Evolutionary conservation across 345 rosid genomes (phyloP).

Genomic region (Euphorbia tirucalli): DNA sequence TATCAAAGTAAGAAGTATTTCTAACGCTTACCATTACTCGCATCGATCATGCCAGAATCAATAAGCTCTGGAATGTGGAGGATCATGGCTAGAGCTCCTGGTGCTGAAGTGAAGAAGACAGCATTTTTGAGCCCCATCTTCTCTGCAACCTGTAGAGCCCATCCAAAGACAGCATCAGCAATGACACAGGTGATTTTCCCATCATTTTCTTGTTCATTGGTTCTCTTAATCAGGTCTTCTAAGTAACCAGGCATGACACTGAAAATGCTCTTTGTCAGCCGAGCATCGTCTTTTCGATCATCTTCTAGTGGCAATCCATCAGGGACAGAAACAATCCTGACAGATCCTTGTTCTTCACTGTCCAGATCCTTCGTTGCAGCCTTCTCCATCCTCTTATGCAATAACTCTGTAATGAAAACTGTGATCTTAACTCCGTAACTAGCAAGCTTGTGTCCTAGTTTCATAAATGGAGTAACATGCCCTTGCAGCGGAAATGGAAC

Average conservation of each 20-base stretch:
- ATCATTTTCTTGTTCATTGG: conserved; percentile 12
- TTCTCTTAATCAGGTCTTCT: conserved; percentile 19
- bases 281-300: conserved; percentile 17
- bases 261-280: background rate
- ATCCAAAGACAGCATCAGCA: conserved; percentile 18
- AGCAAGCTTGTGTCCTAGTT: conserved; percentile 18
- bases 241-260: conserved; percentile 26
- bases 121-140: conserved; percentile 20
- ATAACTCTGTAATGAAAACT: conserved; percentile 18
- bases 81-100: conserved; percentile 19
- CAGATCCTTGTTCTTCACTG: background rate
- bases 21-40: conserved; percentile 6
- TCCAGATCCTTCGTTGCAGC: background rate
- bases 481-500: conserved; percentile 29
- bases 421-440: conserved; percentile 23
- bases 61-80: conserved; percentile 21
- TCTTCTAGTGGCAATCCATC: conserved; percentile 28
- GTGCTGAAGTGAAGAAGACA: conserved; percentile 8
- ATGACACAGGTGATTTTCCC: conserved; percentile 20
- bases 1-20: too few relatives aligned
- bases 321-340: conserved; percentile 22
- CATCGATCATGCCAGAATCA: conserved; percentile 25
- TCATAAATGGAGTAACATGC: conserved; percentile 24
- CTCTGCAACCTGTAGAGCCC: conserved; percentile 27
- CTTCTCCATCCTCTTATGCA: background rate